These are phyloP conservation scores for Adenanthera pavonina DNA, from an alignment of 306 rosid genomes.

Conservation along the genomic window DNA sequence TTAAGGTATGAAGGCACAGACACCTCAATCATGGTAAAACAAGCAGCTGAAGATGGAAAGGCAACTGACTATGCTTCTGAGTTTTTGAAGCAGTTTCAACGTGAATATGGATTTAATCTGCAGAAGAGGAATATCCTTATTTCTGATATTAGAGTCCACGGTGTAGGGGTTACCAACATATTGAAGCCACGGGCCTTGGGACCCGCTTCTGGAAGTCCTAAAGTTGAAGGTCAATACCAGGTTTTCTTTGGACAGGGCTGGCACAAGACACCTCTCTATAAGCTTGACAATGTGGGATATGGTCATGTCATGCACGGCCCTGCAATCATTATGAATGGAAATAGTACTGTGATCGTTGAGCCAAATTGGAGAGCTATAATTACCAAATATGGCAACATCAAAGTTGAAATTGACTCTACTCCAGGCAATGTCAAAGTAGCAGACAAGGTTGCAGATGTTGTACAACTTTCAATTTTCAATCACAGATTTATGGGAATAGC, in stretches of 20 bases:
- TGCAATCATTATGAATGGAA: slow-evolving; percentile 91
- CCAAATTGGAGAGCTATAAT: slow-evolving; percentile 74
- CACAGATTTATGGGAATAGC: slow-evolving; percentile 98
- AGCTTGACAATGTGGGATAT: slow-evolving; percentile 76
- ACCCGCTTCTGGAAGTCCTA: slow-evolving; percentile 53
- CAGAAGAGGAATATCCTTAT: slow-evolving; percentile 73
- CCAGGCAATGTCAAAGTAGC: slow-evolving; percentile 50
- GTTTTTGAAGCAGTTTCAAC: slow-evolving; percentile 72
- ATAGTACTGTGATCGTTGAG: slow-evolving; percentile 87
- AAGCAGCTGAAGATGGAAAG: slow-evolving; percentile 47
- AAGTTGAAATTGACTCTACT: slow-evolving; percentile 70
- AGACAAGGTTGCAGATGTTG: slow-evolving; percentile 79
- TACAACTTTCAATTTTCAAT: slow-evolving; percentile 88
- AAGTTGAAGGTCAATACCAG: slow-evolving; percentile 70
- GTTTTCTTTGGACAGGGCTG: slow-evolving; percentile 83
- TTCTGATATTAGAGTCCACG: slow-evolving; percentile 82
- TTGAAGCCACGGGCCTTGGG: slow-evolving; percentile 70
- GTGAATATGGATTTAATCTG: slow-evolving; percentile 87
- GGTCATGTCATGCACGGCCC: slow-evolving; percentile 73
- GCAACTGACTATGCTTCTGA: slow-evolving; percentile 63
- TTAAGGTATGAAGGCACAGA: slow-evolving; percentile 94
- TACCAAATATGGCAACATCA: slow-evolving; percentile 78
- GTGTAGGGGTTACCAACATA: slow-evolving; percentile 82
- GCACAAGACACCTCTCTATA: slow-evolving; percentile 77
- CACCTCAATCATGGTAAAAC: slow-evolving; percentile 88